Evolutionary conservation across 441 rosid species (phyloP).

Genomic region (Brassica hybrid): DNA sequence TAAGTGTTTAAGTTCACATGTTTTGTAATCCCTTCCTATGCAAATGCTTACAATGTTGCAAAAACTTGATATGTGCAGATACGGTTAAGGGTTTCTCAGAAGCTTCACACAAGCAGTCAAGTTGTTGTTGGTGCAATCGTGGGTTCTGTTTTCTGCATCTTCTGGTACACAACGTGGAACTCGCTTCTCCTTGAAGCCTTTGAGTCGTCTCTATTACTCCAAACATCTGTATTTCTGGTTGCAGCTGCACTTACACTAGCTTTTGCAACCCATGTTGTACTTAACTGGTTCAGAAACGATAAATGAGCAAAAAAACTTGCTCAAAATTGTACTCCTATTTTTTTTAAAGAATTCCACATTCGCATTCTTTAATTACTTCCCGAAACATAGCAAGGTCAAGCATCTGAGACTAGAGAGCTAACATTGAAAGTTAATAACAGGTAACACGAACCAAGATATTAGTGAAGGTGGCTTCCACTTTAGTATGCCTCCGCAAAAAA

Average conservation of each 20-base stretch:
- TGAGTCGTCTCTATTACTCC: conserved; percentile 52
- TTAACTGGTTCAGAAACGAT: conserved; percentile 61
- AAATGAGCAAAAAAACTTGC: conserved; percentile 35
- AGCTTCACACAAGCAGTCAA: conserved; percentile 77
- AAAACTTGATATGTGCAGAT: conserved; percentile 49
- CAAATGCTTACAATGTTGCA: conserved; percentile 8
- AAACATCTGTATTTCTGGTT: conserved; percentile 45
- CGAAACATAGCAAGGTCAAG: neutral
- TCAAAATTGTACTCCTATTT: neutral
- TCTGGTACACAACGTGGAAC: conserved; percentile 75
- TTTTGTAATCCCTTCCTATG: neutral
- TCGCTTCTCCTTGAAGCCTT: conserved; percentile 58
- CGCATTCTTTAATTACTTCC: neutral
- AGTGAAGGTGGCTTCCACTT: conserved; percentile 15
- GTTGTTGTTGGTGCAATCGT: conserved; percentile 67
- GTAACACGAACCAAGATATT: conserved; percentile 17
- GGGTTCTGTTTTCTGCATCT: conserved; percentile 60
- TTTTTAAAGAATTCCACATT: neutral
- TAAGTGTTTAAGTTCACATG: conserved; percentile 47
- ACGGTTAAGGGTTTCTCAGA: conserved; percentile 81
- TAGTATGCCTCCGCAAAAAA: conserved; percentile 12
- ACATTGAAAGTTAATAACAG: conserved; percentile 18
- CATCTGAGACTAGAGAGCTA: conserved; percentile 23
- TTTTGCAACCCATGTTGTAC: conserved; percentile 52
- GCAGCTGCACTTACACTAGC: conserved; percentile 52